Percentiles rank a stretch among this genome's conserved stretches.
Conservation (phyloP, 805 yeast genomes). For the Nakazawaea pomicola region DNA sequence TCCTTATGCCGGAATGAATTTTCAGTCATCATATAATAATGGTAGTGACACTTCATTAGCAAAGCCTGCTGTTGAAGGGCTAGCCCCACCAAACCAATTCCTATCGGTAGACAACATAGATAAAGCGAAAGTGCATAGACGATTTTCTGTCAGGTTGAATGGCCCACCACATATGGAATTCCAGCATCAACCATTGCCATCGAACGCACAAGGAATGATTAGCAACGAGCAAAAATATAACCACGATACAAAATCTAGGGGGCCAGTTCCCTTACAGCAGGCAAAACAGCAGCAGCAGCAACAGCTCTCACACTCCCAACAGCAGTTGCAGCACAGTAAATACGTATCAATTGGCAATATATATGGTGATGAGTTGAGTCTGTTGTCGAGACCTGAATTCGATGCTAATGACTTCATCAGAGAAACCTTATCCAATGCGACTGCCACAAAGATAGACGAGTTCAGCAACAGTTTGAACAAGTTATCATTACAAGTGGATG, state of each 20-base stretch:
- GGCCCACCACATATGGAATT: slow-evolving; percentile 13
- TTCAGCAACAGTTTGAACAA: slow-evolving; percentile 51
- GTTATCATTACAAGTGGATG: slow-evolving; percentile 44
- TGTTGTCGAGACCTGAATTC: slow-evolving; percentile 35
- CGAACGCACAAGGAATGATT: slow-evolving; percentile 15
- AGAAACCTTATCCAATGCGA: slow-evolving; percentile 52
- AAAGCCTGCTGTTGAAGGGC: too few species aligned
- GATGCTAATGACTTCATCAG: slow-evolving; percentile 45
- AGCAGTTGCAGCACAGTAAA: slow-evolving; percentile 7
- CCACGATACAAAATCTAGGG: not conserved
- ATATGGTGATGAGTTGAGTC: slow-evolving; percentile 20
- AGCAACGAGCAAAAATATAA: not conserved
- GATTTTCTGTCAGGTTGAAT: slow-evolving; percentile 36
- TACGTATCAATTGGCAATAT: slow-evolving; percentile 9
- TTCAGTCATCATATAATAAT: not conserved
- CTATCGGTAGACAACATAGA: slow-evolving; percentile 6
- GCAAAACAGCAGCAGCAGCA: slow-evolving; percentile 7
- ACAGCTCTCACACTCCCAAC: slow-evolving; percentile 13
- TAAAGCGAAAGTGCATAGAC: slow-evolving; percentile 29
- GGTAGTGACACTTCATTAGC: too few species aligned
- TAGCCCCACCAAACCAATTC: not conserved
- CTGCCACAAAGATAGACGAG: slow-evolving; percentile 68
- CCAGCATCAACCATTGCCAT: slow-evolving; percentile 24
- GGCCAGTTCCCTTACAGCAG: slow-evolving; percentile 9
- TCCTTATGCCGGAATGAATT: slow-evolving; percentile 9